Evolutionary conservation across 208 protist genomes (phyloP), one percentile per base, ranked within the genome.

Genomic region (Crithidia expoeki): DNA sequence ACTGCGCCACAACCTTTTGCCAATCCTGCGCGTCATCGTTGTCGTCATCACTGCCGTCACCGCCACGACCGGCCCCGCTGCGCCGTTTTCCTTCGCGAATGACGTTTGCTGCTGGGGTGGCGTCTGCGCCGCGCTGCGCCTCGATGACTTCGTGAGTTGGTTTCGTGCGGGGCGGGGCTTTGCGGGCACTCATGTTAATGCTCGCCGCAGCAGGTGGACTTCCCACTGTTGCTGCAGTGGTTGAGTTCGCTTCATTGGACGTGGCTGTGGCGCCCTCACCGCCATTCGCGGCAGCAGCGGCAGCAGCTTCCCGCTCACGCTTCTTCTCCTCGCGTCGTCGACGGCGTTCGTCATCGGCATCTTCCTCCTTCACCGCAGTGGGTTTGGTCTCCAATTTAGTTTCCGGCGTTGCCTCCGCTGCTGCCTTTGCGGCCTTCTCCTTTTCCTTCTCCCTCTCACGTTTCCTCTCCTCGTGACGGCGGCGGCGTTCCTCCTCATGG

Each of bases 1-100:
- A 84, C 76, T 89, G 79, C 68, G 94, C 92, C 12, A 83, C 89
- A 14, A 96, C 73, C 52, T 86, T 84, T 77, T 88, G 77, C 92
- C 92, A 96, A 50, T 94, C 86, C 52, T 88, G 68, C 51, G 78
- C 85, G 7, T 79, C 83, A 14, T 76, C 83, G 21, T 81, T 71
- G 21, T 63, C 61, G 47, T 74, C 38, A 42, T 80, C 77, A 11
- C 30, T 49, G 38, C 23, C 59, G 17, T 59, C 57, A 4, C n/a
- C 42, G 12, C 55, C 61, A 28, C 12, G 36, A 42, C 36, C 36
- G 10, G 36, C 42, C 9, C 27, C 68, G 47, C 42, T 33, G 30
- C 47, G 64, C 36, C 77, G 75, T 44, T 83, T 85, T 2, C 59
- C 75, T 76, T 93, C 89, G 25, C 74, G 76, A 64, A 93, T 93